Evolutionary conservation across 371 early-diverging fungal genomes (phyloP), one percentile per base, ranked within the genome.

Genomic region (Syncephalastrum sp.): DNA sequence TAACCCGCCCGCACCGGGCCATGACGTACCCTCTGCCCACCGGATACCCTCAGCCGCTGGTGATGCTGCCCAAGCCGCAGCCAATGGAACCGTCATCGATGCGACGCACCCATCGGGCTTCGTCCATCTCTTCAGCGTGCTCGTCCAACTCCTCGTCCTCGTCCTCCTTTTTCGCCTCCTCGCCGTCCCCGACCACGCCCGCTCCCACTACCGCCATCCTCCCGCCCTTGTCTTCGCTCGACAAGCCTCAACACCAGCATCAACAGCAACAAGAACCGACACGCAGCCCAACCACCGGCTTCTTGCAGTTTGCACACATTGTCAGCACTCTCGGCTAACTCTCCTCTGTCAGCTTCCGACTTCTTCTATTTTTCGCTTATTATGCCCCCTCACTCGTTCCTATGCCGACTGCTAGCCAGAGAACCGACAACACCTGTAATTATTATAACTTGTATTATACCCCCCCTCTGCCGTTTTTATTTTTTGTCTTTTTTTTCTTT

Each of bases 261-360:
- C 24, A 17, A 29, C 51, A 23, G 41, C 27, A 27, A 13, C 27
- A 23, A 27, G 25, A 51, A 16, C 27, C 29, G 29, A 51, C 29
- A 2, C 42, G 45, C 42, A 45, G 47, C 16, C 47, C 23, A 25
- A 19, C 46, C 56, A 10, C 50, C n/a, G 62, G 52, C 12, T 46
- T 69, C 12, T 56, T 61, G 33, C 65, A 65, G n/a, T 53, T 69
- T 29, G 69, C 69, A 17, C 48, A 65, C 47, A 59, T 65, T 43
- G 65, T 69, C 50, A 69, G 69, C 60, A 61, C 64, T 5, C 62
- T 64, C 33, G 64, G 64, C 53, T 69, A 52, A 69, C 19, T 14
- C 24, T 51, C 41, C 47, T 53, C 47, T 49, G 16, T 23, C 38
- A 42, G 16, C 17, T 46, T 29, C 56, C 21, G 3, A 27, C 16